phyloP scores from a whole-genome alignment of 2,329 filamentous ascomycete species.

The Diaporthe vaccinii region DNA sequence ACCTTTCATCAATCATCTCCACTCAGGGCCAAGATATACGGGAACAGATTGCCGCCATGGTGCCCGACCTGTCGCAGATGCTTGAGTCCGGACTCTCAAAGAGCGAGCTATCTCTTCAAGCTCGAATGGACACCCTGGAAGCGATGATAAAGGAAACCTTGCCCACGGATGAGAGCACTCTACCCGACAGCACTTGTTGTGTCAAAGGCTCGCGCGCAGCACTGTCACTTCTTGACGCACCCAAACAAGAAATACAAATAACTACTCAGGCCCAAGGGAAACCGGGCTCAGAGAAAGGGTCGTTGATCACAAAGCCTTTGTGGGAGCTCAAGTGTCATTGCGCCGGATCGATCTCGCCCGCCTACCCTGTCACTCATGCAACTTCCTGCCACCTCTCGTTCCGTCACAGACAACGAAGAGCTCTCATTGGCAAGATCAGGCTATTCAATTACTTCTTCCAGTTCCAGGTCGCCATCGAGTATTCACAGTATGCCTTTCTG shows the following conservation, averaged over 20 bases:
- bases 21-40: neutral
- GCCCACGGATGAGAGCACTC: neutral
- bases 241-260: neutral
- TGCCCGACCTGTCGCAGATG: neutral
- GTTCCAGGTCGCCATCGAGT: neutral
- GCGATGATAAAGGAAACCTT: neutral
- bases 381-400: conserved; percentile 12
- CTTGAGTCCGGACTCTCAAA: neutral
- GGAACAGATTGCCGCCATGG: neutral
- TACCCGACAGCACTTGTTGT: no score
- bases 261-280: no score
- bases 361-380: neutral
- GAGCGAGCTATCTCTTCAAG: neutral
- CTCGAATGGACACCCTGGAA: conserved; percentile 1
- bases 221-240: neutral
- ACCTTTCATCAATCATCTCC: neutral
- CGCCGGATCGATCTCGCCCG: neutral
- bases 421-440: conserved; percentile 4
- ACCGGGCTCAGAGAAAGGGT: neutral
- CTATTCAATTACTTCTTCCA: conserved; percentile 18
- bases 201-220: neutral
- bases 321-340: neutral
- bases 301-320: neutral
- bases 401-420: neutral
- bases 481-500: conserved; percentile 2